Base-by-base conservation (phyloP, 2,329 filamentous ascomycete genomes). In the Colletotrichum lentis region DNA sequence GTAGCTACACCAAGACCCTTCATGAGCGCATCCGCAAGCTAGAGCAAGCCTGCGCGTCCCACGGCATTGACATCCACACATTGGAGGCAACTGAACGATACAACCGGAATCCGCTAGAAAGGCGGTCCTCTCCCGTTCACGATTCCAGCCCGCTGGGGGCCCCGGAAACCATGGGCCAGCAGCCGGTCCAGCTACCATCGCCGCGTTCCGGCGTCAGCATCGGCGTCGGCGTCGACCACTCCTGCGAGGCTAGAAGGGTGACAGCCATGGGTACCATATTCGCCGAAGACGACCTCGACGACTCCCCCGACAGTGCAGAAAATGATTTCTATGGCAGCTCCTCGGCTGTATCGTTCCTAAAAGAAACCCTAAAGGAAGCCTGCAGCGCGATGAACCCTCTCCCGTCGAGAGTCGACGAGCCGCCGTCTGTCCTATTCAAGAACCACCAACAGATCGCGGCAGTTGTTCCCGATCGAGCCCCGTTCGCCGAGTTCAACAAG, bases 351-450 rank as follows among this genome's bases (percentile, higher is more conserved):
- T 80, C 76, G 0, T 79, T 82, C 49, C 75, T 81, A 70, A 77
- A 79, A 31, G 77, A 81, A 39, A 76, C 79, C 2, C 75, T 81
- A 70, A 77, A 79, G 31, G 77, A 81, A 37, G 76, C 79, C 2
- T 75, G 72, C 54, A 73, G 73, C 1, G 74, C 75, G 0, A 76
- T 78, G 55, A 72, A 71, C 57, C 27, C 67, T 22, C 70, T 55
- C 62, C 69, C 43, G 27, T 31, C 43, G 44, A 20, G 43, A 6
- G 41, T 3, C 3, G 41, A 47, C 3, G 41, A 47, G 16, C 1
- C 55, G 3, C 24, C 43, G 3, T 37, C 43, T 24, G n/a, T 8
- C 6, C 27, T 22, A 2, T 37, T 47, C 8, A 4, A 20, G 12
- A 37, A 22, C 0, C 50, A 24, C 2, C 55, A 37, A 8, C 43